These are phyloP conservation scores for Pseudogymnoascus sp. DNA, from an alignment of 2,329 filamentous ascomycete species.

Conservation along the genomic window DNA sequence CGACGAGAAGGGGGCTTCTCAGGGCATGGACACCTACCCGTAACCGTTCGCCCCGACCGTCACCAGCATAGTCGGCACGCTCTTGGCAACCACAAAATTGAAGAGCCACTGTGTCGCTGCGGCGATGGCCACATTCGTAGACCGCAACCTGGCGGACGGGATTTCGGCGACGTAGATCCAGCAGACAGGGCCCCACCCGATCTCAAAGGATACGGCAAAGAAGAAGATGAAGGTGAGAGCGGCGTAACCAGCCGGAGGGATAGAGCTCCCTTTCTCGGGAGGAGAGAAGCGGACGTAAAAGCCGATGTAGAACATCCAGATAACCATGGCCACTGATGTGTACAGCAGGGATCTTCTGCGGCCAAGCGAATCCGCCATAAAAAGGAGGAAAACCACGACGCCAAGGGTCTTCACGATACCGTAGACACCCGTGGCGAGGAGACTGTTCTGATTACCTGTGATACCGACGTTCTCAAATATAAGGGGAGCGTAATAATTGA, in stretches of 20 bases:
- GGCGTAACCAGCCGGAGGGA: conserved; percentile 44
- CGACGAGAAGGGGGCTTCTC: not conserved
- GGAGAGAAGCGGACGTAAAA: conserved; percentile 54
- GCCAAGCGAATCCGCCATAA: conserved; percentile 57
- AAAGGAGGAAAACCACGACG: conserved; percentile 55
- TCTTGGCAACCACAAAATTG: conserved; percentile 58
- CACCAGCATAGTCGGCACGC: conserved; percentile 21
- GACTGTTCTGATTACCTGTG: conserved; percentile 48
- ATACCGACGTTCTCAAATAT: conserved; percentile 59
- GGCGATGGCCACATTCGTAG: conserved; percentile 56
- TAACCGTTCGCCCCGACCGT: conserved; percentile 17
- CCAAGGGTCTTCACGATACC: conserved; percentile 61
- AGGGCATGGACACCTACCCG: conserved; percentile 5
- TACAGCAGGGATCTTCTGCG: conserved; percentile 49
- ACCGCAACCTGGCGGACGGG: conserved; percentile 54
- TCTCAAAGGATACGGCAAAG: conserved; percentile 60
- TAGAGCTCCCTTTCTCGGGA: conserved; percentile 37
- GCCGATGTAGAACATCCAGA: conserved; percentile 59
- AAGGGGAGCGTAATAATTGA: conserved; percentile 59
- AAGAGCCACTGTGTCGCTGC: conserved; percentile 65
- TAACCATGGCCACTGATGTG: conserved; percentile 39
- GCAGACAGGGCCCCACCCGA: conserved; percentile 60
- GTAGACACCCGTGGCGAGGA: conserved; percentile 66
- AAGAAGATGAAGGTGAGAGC: conserved; percentile 63
- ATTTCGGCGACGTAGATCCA: conserved; percentile 67